These are phyloP conservation scores for Oryza glumipatula DNA, from an alignment of 176 grass and related monocot species.

Conservation along the genomic window DNA sequence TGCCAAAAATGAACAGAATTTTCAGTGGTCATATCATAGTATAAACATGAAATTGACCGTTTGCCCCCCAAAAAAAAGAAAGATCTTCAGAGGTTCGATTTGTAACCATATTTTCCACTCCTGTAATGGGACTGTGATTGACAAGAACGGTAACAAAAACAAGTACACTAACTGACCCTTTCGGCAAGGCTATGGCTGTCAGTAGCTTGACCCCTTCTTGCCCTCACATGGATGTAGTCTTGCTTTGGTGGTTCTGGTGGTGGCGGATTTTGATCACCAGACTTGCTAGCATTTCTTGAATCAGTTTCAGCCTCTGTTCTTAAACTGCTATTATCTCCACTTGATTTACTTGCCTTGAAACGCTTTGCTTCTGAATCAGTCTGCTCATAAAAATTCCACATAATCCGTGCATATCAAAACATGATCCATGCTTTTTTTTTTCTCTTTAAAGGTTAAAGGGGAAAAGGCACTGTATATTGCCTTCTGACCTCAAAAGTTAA, in stretches of 20 bases:
- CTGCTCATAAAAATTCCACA: conserved; percentile 42
- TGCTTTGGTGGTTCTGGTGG: conserved; percentile 68
- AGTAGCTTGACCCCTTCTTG: conserved; percentile 96
- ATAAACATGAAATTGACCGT: not conserved
- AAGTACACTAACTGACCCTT: conserved; percentile 63
- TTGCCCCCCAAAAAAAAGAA: not conserved
- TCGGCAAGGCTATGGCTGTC: conserved; percentile 97
- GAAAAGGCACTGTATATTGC: not conserved
- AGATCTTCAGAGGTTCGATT: not conserved
- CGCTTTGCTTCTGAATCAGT: conserved; percentile 64
- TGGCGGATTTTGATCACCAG: conserved; percentile 56
- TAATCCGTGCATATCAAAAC: conserved; percentile 1
- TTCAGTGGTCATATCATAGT: conserved; percentile 23
- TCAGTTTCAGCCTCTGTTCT: conserved; percentile 70
- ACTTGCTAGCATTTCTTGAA: conserved; percentile 61
- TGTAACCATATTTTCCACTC: not conserved
- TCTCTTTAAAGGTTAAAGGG: not conserved
- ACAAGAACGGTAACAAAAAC: conserved; percentile 18
- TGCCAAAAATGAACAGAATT: conserved; percentile 43
- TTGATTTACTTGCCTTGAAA: conserved; percentile 66
- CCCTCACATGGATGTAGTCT: conserved; percentile 97
- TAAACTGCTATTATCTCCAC: conserved; percentile 52
- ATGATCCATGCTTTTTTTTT: not conserved
- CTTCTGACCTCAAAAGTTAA: conserved; percentile 5
- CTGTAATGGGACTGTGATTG: not conserved